Conservation (phyloP, 2,329 filamentous ascomycete species). For the Rhytidhysteron rufulum region DNA sequence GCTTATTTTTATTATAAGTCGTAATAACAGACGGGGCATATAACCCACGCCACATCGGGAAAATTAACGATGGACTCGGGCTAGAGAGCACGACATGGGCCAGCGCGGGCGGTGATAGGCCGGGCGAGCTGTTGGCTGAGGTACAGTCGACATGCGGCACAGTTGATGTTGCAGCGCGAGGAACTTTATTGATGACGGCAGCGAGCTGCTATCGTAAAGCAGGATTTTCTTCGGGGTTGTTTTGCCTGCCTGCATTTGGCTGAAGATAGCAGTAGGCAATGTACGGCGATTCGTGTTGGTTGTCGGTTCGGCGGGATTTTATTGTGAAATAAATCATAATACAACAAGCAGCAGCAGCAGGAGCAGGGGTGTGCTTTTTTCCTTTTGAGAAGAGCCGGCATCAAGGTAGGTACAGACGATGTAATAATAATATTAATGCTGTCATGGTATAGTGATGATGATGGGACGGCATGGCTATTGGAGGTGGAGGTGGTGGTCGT, state of each 20-base stretch:
- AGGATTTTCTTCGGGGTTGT: not conserved
- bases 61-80: not conserved
- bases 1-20: not conserved
- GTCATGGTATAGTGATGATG: not conserved
- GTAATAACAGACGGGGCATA: slow-evolving; percentile 3
- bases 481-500: not conserved
- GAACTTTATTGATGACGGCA: slow-evolving; percentile 1
- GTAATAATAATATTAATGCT: not conserved
- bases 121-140: not conserved
- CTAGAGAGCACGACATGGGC: not conserved
- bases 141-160: slow-evolving; percentile 1
- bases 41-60: slow-evolving; percentile 2
- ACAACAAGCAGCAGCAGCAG: slow-evolving; percentile 7
- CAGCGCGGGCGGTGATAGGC: slow-evolving; percentile 2
- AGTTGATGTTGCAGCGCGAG: not conserved
- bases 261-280: slow-evolving; percentile 5
- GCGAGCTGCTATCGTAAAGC: not conserved
- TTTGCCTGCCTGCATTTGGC: slow-evolving; percentile 2
- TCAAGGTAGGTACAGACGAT: too few relatives aligned
- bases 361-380: not conserved
- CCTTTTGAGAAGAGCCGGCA: not conserved
- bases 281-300: slow-evolving; percentile 4
- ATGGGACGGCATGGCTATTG: not conserved
- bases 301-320: slow-evolving; percentile 4
- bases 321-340: slow-evolving; percentile 5